Base-by-base conservation (phyloP, 352 stramenopile species). In the Aphanomyces euteiches region DNA sequence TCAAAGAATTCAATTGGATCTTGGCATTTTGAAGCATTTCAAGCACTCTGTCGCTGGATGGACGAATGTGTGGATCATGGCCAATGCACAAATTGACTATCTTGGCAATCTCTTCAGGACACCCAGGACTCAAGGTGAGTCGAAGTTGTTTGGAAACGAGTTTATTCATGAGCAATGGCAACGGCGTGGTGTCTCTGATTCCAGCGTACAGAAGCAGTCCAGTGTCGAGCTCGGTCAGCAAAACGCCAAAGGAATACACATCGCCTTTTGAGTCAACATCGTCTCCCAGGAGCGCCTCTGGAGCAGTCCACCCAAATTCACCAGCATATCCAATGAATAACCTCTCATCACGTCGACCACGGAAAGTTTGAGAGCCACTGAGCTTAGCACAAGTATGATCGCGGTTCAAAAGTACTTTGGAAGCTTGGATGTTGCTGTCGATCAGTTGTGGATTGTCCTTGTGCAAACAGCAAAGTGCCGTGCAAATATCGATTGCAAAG, bases 251-350 rank as follows among this genome's bases (percentile, higher is more conserved):
- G 36, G 48, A 21, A 83, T 69, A 1, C 71, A 72, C n/a, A 81
- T 60, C 17, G 73, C 75, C 65, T 36, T 82, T 80, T 21, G 75
- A 65, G 5, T 71, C 47, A 59, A 67, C 19, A 75, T 74, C 80
- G 4, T 73, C 73, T 4, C 79, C 47, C 28, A 36, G 28, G 21
- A 71, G 12, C 21, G 66, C 45, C 13, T 71, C 65, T 17, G 65
- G 65, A 10, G 65, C 65, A 7, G 17, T 48, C 65, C 65, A 71
- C 17, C 37, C 17, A 10, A 66, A 4, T 17, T 48, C 43, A 21
- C 58, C 34, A 56, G 48, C 21, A 0, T 37, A 17, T 5, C n/a
- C 37, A 10, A 38, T 39, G 21, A 66, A 39, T 19, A 39, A n/a
- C 17, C 38, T 37, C 19, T 59, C 50, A 36, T 39, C 10, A 74